Conservation (phyloP, 2,329 filamentous ascomycete genomes). For the Herpotrichia juniperi region DNA sequence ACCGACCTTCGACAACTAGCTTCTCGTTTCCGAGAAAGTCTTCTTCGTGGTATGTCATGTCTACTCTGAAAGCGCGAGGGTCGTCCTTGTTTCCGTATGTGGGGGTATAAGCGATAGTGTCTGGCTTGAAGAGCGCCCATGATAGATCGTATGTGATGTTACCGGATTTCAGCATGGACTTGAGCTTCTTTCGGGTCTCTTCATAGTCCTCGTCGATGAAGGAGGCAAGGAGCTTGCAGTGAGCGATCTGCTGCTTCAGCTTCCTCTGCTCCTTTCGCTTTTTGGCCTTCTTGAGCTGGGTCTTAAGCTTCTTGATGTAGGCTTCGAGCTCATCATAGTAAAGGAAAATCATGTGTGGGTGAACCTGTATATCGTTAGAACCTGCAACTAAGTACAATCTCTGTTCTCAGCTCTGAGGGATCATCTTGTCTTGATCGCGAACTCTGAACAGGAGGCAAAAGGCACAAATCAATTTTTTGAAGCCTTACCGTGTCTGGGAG, state of each 20-base stretch:
- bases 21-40: slow-evolving; percentile 74
- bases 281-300: slow-evolving; percentile 61
- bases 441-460: neutral
- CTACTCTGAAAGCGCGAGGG: slow-evolving; percentile 81
- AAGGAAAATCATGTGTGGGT: slow-evolving; percentile 57
- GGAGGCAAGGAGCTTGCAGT: slow-evolving; percentile 74
- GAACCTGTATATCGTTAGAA: slow-evolving; percentile 34
- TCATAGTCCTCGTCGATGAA: slow-evolving; percentile 85
- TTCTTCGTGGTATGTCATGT: slow-evolving; percentile 72
- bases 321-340: slow-evolving; percentile 79
- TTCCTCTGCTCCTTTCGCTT: slow-evolving; percentile 67
- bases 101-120: slow-evolving; percentile 75
- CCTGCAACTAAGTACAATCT: neutral
- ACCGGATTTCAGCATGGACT: slow-evolving; percentile 79
- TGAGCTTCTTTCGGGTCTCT: slow-evolving; percentile 77
- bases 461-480: too few relatives aligned
- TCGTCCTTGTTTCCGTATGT: slow-evolving; percentile 80
- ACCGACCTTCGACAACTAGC: slow-evolving; percentile 78
- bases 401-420: too few relatives aligned
- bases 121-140: slow-evolving; percentile 89
- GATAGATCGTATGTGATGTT: slow-evolving; percentile 88
- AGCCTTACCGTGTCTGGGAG: neutral
- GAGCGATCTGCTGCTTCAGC: slow-evolving; percentile 63
- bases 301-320: slow-evolving; percentile 68
- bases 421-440: too few relatives aligned